Evolutionary conservation across 2,329 filamentous ascomycete genomes (phyloP).

Genomic region (Sporothrix euskadiensis): DNA sequence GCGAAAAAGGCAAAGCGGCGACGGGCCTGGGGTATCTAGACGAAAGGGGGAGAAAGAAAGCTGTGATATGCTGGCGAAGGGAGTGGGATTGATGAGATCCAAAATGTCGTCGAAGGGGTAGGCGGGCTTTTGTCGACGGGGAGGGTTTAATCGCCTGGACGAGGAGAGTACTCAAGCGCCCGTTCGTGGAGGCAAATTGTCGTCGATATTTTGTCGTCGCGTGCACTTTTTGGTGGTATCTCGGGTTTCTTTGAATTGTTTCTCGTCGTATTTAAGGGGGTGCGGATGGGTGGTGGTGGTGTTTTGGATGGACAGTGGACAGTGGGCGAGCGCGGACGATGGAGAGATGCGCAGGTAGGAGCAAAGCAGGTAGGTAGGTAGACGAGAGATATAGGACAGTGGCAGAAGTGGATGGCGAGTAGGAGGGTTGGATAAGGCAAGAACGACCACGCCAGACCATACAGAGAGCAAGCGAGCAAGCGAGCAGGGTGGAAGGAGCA

Average conservation of each 20-base stretch:
- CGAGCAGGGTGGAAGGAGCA: conserved; percentile 3
- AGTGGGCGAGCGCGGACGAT: conserved; percentile 15
- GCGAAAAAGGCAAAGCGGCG: neutral
- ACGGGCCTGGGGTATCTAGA: neutral
- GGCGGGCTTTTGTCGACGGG: neutral
- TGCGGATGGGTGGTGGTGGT: conserved; percentile 6
- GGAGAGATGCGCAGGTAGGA: conserved; percentile 20
- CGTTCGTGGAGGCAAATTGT: neutral
- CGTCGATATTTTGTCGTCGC: conserved; percentile 8
- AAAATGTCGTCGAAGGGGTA: neutral
- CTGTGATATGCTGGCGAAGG: neutral
- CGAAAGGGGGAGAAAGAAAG: neutral
- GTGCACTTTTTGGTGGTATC: conserved; percentile 19
- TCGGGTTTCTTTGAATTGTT: neutral
- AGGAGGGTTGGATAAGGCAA: conserved; percentile 11
- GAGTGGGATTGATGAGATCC: neutral
- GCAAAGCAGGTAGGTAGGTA: conserved; percentile 9
- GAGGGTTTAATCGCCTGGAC: neutral
- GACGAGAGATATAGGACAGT: conserved; percentile 20
- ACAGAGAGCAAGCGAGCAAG: neutral
- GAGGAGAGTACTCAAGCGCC: conserved; percentile 1
- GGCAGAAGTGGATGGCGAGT: conserved; percentile 13
- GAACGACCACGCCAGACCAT: neutral
- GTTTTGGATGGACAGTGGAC: conserved; percentile 18
- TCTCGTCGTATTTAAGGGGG: conserved; percentile 15